phyloP scores from a whole-genome alignment of 345 rosid genomes.

The Pistacia integerrima region DNA sequence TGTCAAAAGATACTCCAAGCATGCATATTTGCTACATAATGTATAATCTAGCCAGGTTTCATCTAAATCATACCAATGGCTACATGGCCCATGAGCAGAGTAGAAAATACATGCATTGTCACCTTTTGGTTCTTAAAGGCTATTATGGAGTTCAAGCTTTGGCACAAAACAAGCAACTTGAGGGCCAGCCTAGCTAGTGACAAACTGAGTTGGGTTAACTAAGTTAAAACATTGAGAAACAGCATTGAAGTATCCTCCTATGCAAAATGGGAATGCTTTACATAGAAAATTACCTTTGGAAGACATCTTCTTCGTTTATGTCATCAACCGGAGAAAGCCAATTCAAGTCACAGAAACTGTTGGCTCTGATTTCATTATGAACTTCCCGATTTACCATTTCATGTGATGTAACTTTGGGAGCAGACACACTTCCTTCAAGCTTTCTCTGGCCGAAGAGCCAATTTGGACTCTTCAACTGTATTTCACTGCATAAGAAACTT shows the following conservation, averaged over 20 bases:
- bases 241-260: not conserved
- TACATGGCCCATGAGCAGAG: not conserved
- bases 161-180: conserved; percentile 8
- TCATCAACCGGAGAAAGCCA: conserved; percentile 66
- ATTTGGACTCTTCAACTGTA: conserved; percentile 97
- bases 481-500: conserved; percentile 61
- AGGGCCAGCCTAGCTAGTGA: not conserved
- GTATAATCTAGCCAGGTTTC: not conserved
- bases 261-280: not conserved
- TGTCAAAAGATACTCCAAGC: not conserved
- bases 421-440: conserved; percentile 56
- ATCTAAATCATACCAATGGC: not conserved
- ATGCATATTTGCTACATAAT: not conserved
- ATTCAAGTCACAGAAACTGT: conserved; percentile 51
- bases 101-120: not conserved
- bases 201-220: not conserved
- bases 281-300: conserved; percentile 60
- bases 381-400: conserved; percentile 50
- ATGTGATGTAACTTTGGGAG: conserved; percentile 43
- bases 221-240: not conserved
- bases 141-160: not conserved
- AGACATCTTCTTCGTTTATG: conserved; percentile 65
- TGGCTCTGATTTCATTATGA: conserved; percentile 44
- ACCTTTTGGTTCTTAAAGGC: not conserved
- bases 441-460: conserved; percentile 99